These are phyloP conservation scores for Epipyxis sp. DNA, from an alignment of 108 stramenopile species.

Conservation along the genomic window DNA sequence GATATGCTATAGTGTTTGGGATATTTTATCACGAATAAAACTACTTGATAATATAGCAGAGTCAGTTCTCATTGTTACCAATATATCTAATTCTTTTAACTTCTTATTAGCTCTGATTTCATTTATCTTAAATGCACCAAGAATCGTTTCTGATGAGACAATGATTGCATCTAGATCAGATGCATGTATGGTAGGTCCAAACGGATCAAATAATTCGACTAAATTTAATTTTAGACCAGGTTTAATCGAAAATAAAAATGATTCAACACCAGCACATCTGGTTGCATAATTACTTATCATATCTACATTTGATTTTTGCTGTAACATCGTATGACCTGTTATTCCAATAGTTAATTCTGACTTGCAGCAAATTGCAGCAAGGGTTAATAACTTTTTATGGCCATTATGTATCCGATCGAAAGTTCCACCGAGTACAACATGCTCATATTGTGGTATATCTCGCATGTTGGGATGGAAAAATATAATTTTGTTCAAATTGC, in stretches of 20 bases:
- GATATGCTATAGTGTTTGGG: too few species aligned
- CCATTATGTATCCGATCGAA: conserved; percentile 91
- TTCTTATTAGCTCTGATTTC: background rate
- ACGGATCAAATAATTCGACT: background rate
- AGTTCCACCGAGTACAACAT: conserved; percentile 79
- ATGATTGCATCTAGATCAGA: conserved; percentile 11
- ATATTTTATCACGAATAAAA: conserved; percentile 12
- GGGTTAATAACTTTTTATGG: conserved; percentile 76
- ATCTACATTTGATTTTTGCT: background rate
- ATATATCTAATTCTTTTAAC: background rate
- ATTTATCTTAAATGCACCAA: conserved; percentile 26
- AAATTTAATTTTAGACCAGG: background rate
- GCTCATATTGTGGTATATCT: conserved; percentile 31
- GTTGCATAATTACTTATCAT: background rate
- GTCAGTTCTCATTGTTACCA: background rate
- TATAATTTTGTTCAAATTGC: background rate
- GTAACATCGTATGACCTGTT: background rate
- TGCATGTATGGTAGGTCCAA: conserved; percentile 10
- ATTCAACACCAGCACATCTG: background rate
- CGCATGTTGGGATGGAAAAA: background rate
- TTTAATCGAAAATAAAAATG: background rate
- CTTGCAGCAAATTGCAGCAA: conserved; percentile 55
- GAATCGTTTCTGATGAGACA: conserved; percentile 28
- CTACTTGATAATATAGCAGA: conserved; percentile 20
- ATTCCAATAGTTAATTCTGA: background rate